phyloP scores from a whole-genome alignment of 257 asterid species.

The Lithospermum erythrorhizon region DNA sequence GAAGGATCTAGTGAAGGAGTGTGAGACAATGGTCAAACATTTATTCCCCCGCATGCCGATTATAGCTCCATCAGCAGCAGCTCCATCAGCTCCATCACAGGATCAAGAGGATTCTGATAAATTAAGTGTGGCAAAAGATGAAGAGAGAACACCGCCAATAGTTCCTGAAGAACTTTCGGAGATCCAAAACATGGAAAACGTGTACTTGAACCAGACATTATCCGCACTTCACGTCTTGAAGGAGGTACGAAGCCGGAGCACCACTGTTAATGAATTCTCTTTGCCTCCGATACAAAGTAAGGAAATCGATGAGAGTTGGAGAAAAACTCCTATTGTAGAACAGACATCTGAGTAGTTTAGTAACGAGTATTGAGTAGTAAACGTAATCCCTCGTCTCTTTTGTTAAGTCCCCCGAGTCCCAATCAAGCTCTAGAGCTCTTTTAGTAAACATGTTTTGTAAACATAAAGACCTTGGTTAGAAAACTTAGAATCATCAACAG shows the following conservation, averaged over 20 bases:
- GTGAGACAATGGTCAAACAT: slow-evolving; percentile 1
- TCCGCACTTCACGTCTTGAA: slow-evolving; percentile 55
- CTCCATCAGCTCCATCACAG: not conserved
- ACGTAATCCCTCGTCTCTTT: not conserved
- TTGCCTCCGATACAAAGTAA: slow-evolving; percentile 49
- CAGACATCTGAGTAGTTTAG: slow-evolving; percentile 19
- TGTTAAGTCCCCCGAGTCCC: not conserved
- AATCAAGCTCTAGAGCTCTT: not conserved
- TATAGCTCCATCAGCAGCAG: not conserved
- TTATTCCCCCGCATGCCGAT: not conserved
- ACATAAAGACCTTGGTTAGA: not conserved
- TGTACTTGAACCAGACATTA: slow-evolving; percentile 46
- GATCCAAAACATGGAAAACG: slow-evolving; percentile 44
- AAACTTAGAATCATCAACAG: not conserved
- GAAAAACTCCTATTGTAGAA: slow-evolving; percentile 21
- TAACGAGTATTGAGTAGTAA: too few species aligned
- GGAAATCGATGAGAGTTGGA: slow-evolving; percentile 27
- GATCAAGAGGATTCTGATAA: not conserved
- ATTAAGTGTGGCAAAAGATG: slow-evolving; percentile 7
- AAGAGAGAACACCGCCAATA: slow-evolving; percentile 10
- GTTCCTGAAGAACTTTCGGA: slow-evolving; percentile 47
- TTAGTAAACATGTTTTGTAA: not conserved
- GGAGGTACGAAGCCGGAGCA: slow-evolving; percentile 57
- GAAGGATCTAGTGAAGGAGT: slow-evolving; percentile 7
- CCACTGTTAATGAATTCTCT: slow-evolving; percentile 48